Evolutionary conservation across 2,329 filamentous ascomycete genomes (phyloP), one percentile per base, ranked within the genome.

Genomic region (Phialocephala sp.): DNA sequence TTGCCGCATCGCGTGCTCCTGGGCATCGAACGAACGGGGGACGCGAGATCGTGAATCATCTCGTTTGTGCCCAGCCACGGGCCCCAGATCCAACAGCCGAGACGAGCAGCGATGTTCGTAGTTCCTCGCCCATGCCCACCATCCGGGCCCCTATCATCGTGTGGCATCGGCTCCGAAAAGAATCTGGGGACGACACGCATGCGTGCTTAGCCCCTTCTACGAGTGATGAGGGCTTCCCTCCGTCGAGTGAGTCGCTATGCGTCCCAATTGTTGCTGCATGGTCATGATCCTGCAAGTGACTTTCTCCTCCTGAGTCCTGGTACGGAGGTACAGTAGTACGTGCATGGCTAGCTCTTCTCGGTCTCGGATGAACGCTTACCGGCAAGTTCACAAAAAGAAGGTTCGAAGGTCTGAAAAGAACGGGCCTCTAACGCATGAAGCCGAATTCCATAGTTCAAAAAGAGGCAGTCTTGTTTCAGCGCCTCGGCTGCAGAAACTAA

Each of bases 331-430:
- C 45, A 50, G 12, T 6, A 22, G 45, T 27, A 20, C 45, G 15
- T 52, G 20, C 47, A 37, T 57, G 27, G 14, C 18, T 39, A 18
- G 35, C 55, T 14, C 35, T 22, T 24, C n/a, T 20, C n/a, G 59
- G 55, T 62, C 60, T 68, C 69, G 69, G 69, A 71, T 69, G 63
- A 66, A 69, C 57, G 59, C 62, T 41, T 63, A 66, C 65, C 65
- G 66, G 59, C 35, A 32, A 35, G 50, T 52, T 22, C 39, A 39
- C 36, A 43, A 22, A 45, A 54, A 62, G 27, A 35, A 37, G n/a
- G 41, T 64, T 58, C 32, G 55, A 57, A 57, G 35, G 55, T 57
- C 35, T 35, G 41, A 59, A 37, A 50, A 32, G 50, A 47, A 64
- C 57, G 59, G 66, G 61, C 64, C 63, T 68, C 45, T 35, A 66